These are phyloP conservation scores for Zygosaccharomyces bailii DNA, from an alignment of 805 yeast species.

Conservation along the genomic window DNA sequence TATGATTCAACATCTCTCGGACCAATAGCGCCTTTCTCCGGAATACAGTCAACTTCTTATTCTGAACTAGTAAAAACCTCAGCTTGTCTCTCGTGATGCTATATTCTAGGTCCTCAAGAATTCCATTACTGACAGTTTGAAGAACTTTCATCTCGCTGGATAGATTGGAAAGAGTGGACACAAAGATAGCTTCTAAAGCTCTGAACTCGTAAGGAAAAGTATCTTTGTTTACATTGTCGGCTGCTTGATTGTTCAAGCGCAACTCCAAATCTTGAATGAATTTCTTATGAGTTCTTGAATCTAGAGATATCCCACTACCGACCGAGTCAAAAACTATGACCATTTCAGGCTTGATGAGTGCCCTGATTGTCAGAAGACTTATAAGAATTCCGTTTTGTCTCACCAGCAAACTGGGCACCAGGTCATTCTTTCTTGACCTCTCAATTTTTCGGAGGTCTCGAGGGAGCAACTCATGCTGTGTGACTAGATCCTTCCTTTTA, in stretches of 20 bases:
- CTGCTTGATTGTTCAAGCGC: slow-evolving; percentile 25
- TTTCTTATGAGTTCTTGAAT: slow-evolving; percentile 28
- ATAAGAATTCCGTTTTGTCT: slow-evolving; percentile 70
- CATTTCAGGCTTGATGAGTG: slow-evolving; percentile 67
- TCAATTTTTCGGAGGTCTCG: slow-evolving; percentile 90
- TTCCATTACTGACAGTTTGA: slow-evolving; percentile 66
- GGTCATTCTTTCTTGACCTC: slow-evolving; percentile 51
- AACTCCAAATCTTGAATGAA: slow-evolving; percentile 26
- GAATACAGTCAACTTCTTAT: slow-evolving; percentile 80
- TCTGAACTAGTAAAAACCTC: slow-evolving; percentile 73
- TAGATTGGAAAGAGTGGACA: slow-evolving; percentile 72
- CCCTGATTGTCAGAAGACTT: slow-evolving; percentile 74
- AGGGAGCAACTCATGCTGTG: slow-evolving; percentile 76
- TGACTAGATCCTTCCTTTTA: slow-evolving; percentile 67
- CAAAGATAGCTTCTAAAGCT: slow-evolving; percentile 83
- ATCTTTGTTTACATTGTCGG: slow-evolving; percentile 22
- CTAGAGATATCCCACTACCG: slow-evolving; percentile 28
- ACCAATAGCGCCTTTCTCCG: slow-evolving; percentile 79
- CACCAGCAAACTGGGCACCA: slow-evolving; percentile 79
- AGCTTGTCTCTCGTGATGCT: slow-evolving; percentile 77
- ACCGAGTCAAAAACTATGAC: slow-evolving; percentile 68
- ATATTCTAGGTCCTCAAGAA: slow-evolving; percentile 73
- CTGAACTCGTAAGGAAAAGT: slow-evolving; percentile 81
- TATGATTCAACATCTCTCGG: slow-evolving; percentile 78
- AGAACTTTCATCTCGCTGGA: slow-evolving; percentile 86